phyloP scores from a whole-genome alignment of 2,329 filamentous ascomycete species.

The Claviceps digitariae region DNA sequence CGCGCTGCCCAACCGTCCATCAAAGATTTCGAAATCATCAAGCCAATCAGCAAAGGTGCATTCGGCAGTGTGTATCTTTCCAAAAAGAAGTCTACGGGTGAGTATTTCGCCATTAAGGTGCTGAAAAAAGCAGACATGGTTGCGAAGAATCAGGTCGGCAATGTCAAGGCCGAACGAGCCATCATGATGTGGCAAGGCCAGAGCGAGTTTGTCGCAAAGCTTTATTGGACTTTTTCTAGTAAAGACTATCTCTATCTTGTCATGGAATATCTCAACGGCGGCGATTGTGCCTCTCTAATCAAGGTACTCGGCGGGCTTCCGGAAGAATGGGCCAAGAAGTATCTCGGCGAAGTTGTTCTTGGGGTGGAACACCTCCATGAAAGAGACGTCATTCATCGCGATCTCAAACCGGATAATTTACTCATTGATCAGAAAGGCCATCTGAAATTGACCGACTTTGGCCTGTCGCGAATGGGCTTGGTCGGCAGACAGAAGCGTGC shows the following conservation, averaged over 20 bases:
- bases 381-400: constrained; percentile 89
- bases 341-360: constrained; percentile 90
- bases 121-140: constrained; percentile 99
- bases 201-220: constrained; percentile 95
- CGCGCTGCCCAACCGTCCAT: constrained; percentile 88
- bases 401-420: constrained; percentile 93
- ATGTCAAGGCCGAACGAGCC: constrained; percentile 94
- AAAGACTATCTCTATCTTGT: constrained; percentile 98
- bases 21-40: constrained; percentile 99
- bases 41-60: constrained; percentile 96
- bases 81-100: constrained; percentile 96
- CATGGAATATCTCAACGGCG: constrained; percentile 98
- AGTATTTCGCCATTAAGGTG: constrained; percentile 98
- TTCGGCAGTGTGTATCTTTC: constrained; percentile 97
- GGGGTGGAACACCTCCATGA: constrained; percentile 93
- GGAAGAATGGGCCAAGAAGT: constrained; percentile 97
- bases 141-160: constrained; percentile 97
- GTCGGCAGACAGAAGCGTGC: constrained; percentile 93
- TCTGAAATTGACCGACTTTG: constrained; percentile 94
- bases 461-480: constrained; percentile 90
- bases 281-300: constrained; percentile 91
- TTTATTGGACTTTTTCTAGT: constrained; percentile 99
- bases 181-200: constrained; percentile 99
- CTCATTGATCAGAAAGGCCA: constrained; percentile 95
- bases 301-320: constrained; percentile 84